Base-by-base conservation (phyloP, 2,329 filamentous ascomycete genomes). In the Mycocentrospora acerina region DNA sequence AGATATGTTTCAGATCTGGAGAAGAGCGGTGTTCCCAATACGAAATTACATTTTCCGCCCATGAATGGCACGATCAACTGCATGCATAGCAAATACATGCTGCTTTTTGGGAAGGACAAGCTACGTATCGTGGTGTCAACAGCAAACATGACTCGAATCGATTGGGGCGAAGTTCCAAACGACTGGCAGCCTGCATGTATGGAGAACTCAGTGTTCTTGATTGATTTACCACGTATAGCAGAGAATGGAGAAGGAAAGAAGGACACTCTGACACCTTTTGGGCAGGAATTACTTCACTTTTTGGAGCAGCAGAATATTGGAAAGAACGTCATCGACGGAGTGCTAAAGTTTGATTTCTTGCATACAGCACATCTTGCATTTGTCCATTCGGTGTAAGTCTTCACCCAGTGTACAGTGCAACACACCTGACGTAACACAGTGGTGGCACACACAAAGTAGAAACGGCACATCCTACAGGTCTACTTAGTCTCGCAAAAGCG, bases 21-120 rank as follows among this genome's bases (percentile, higher is more conserved):
- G 17, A 64, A 64, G 3, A 41, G 31, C 4, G 64, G 60, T 8
- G 70, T 78, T 50, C 59, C 61, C 9, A 75, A 77, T 34, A 74
- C 94, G 38, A 79, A 79, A 14, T 53, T 83, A 38, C 90, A 88
- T 61, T 95, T 97, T 59, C 91, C 91, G 12, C 78, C 79, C 2
- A 91, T 96, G 87, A 74, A 81, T 27, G 79, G 81, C 2, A 73
- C 79, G 31, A 70, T 81, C 5, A 85, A 83, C 16, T 83, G 24
- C 55, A 95, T 97, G 90, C 93, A 97, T 67, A 95, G 89, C 33
- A 97, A 98, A 62, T 74, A 97, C 29, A 90, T 95, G 78, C 69
- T 97, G 1, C 75, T 97, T n/a, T 91, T 90, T 55, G 88, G 89
- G 53, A 70, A 78, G 0, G 70, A 70, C 1, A 83, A 90, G 62